Evolutionary conservation across 352 stramenopile species (phyloP).

Genomic region (Phytophthora cactorum): DNA sequence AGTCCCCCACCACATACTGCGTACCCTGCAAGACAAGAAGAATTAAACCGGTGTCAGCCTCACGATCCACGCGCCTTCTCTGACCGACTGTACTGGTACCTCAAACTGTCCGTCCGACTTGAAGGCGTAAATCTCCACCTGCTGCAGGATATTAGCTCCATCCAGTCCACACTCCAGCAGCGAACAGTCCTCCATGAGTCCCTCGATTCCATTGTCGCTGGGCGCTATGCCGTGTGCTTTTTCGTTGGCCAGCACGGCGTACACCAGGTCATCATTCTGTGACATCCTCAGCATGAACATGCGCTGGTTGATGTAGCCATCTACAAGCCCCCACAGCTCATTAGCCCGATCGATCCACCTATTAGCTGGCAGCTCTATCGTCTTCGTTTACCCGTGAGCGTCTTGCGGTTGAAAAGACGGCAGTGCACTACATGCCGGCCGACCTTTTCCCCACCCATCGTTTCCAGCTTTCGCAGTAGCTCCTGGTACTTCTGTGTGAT

Average conservation of each 20-base stretch:
- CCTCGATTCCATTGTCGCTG: slow-evolving; percentile 82
- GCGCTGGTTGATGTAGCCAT: slow-evolving; percentile 86
- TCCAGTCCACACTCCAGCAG: slow-evolving; percentile 87
- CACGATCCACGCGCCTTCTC: neutral
- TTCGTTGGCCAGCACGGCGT: slow-evolving; percentile 85
- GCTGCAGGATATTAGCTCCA: slow-evolving; percentile 85
- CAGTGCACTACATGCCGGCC: slow-evolving; percentile 86
- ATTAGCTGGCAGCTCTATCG: neutral
- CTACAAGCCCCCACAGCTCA: slow-evolving; percentile 30
- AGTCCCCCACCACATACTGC: slow-evolving; percentile 85
- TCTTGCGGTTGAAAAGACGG: slow-evolving; percentile 89
- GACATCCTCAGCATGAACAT: slow-evolving; percentile 93
- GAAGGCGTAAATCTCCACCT: slow-evolving; percentile 90
- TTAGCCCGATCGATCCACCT: neutral
- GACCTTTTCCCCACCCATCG: slow-evolving; percentile 80
- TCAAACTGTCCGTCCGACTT: slow-evolving; percentile 90
- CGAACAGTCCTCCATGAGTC: slow-evolving; percentile 73
- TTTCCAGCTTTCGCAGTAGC: slow-evolving; percentile 84
- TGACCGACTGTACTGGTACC: slow-evolving; percentile 30
- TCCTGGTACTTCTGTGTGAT: slow-evolving; percentile 90
- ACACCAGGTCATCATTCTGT: slow-evolving; percentile 87
- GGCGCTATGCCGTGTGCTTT: slow-evolving; percentile 54
- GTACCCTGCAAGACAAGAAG: slow-evolving; percentile 47
- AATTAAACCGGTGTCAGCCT: slow-evolving; percentile 5
- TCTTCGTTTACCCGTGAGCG: slow-evolving; percentile 52